phyloP scores from a whole-genome alignment of 148 eudicot species.

The Rhododendron henanense region DNA sequence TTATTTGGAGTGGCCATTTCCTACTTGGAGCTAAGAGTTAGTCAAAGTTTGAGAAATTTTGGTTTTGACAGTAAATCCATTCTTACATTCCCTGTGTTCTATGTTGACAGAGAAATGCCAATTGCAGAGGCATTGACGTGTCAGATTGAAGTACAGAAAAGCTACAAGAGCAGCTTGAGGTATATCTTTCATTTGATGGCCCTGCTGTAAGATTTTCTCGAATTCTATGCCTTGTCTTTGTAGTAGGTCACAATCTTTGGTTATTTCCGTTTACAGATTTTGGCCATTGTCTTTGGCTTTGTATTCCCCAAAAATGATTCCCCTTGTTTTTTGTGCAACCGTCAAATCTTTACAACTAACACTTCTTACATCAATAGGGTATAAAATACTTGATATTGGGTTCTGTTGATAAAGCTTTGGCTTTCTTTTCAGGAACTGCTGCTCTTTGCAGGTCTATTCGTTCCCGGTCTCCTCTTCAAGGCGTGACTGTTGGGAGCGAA shows the following conservation, averaged over 20 bases:
- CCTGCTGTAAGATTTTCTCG: neutral
- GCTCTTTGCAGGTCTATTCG: too few relatives aligned
- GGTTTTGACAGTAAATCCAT: neutral
- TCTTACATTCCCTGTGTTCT: neutral
- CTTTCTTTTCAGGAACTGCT: too few relatives aligned
- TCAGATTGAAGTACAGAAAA: slow-evolving; percentile 55
- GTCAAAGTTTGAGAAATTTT: neutral
- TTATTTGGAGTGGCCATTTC: neutral
- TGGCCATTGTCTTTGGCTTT: neutral
- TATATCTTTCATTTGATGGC: slow-evolving; percentile 2
- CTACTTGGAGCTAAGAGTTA: neutral
- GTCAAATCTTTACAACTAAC: too few relatives aligned
- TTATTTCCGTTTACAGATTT: too few relatives aligned
- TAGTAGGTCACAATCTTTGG: neutral
- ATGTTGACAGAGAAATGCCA: slow-evolving; percentile 42
- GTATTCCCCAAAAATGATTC: too few relatives aligned
- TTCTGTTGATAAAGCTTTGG: too few relatives aligned
- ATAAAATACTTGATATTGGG: too few relatives aligned
- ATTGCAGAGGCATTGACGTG: slow-evolving; percentile 40
- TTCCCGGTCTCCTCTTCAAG: too few relatives aligned
- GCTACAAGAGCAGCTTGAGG: slow-evolving; percentile 60
- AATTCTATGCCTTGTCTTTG: neutral
- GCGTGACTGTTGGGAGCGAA: too few relatives aligned
- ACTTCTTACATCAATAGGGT: too few relatives aligned
- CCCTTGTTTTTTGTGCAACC: too few relatives aligned